These are phyloP conservation scores for Lolium multiflorum DNA, from an alignment of 176 grass and related monocot species.

Conservation along the genomic window DNA sequence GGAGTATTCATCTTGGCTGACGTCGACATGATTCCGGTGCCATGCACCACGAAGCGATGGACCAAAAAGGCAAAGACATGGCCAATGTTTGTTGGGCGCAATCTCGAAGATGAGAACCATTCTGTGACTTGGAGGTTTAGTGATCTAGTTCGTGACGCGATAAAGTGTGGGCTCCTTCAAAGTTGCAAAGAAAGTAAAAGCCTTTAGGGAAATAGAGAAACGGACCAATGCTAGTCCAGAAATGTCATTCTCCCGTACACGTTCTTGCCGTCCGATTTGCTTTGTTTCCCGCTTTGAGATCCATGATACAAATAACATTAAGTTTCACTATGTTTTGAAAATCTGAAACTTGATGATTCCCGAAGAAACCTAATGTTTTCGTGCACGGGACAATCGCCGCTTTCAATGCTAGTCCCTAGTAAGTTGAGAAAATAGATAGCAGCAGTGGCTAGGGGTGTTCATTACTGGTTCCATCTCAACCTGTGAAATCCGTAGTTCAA, in stretches of 20 bases:
- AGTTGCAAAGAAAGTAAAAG: constrained; percentile 65
- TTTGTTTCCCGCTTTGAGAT: too few species aligned
- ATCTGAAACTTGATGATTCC: too few species aligned
- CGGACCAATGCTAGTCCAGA: constrained; percentile 23
- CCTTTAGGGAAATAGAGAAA: constrained; percentile 82
- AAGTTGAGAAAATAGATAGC: constrained; percentile 26
- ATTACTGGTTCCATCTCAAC: background rate
- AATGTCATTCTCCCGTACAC: too few species aligned
- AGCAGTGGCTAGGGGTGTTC: background rate
- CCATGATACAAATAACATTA: too few species aligned
- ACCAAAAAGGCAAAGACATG: constrained; percentile 76
- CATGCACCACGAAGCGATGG: constrained; percentile 77
- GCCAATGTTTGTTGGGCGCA: constrained; percentile 47
- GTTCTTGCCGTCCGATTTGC: too few species aligned
- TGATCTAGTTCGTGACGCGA: constrained; percentile 76
- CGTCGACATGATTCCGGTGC: constrained; percentile 48
- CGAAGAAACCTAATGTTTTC: too few species aligned
- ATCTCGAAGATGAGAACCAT: constrained; percentile 53
- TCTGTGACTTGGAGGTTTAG: constrained; percentile 62
- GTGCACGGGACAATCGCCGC: too few species aligned
- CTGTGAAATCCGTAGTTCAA: background rate
- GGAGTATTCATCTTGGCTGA: constrained; percentile 66
- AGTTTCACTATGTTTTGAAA: too few species aligned
- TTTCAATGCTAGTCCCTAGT: background rate
- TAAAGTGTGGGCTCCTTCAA: constrained; percentile 72